Evolutionary conservation across 495 filamentous ascomycete genomes (phyloP), one percentile per base, ranked within the genome.

Genomic region (Penicillium maclennaniae): DNA sequence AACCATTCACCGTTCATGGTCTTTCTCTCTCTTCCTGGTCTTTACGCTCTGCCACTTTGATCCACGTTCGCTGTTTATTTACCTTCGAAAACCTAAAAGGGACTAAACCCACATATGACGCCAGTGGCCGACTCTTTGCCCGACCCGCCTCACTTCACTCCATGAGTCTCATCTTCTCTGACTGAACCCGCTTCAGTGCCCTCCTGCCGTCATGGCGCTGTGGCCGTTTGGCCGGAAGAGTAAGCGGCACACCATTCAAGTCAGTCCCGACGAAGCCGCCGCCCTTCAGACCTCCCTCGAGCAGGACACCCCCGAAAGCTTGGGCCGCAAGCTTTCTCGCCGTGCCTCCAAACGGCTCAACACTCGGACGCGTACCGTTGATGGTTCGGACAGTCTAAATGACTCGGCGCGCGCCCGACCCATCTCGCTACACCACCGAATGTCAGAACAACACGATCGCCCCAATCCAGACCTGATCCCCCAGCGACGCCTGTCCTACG

Each of bases 161-260:
- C 56, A 76, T 76, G 73, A 68, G 54, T 76, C 25, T 59, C 53
- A 45, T 56, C 53, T 54, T 55, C 26, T 51, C 28, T 19, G 40
- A 43, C 48, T 41, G 27, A 34, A 12, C 15, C 56, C 81, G 69
- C 89, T 86, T 42, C 45, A 38, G 51, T 59, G 57, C 40, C 36
- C 47, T 63, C 43, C 55, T 26, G 45, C 27, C 75, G 76, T 66
- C 56, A 89, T 89, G 86, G 81, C 82, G 63, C 73, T 89, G 73
- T 91, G 87, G 87, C 87, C 84, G 31, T 91, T 89, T 68, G 78
- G 86, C 68, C 84, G 86, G 51, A 87, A 78, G 67, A 83, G 55
- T 46, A 79, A 78, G 67, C 72, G 67, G 59, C 74, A 74, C 55
- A 76, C 71, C 41, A 76, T 71, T 41, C 73, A 75, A 55, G 59